phyloP scores from a whole-genome alignment of 495 filamentous ascomycete genomes.

The Aspergillus carlsbadensis region DNA sequence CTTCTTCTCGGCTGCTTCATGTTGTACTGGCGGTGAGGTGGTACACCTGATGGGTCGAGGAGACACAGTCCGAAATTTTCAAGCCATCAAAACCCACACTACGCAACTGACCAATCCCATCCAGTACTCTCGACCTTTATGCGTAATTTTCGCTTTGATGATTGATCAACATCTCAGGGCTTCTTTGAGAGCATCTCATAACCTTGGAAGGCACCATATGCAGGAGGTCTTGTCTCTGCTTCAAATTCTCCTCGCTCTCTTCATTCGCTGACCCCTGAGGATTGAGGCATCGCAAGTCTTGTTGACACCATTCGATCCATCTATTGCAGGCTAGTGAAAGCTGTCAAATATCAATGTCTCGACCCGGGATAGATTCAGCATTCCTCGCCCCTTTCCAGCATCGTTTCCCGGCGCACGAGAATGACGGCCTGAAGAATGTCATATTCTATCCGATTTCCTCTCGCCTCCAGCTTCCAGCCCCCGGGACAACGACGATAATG shows the following conservation, averaged over 20 bases:
- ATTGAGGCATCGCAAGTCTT: neutral
- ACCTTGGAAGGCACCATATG: neutral
- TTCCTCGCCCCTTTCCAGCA: slow-evolving; percentile 24
- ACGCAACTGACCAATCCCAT: too few relatives aligned
- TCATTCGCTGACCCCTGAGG: neutral
- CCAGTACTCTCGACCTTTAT: too few relatives aligned
- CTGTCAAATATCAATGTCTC: neutral
- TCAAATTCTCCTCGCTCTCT: neutral
- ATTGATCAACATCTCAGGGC: too few relatives aligned
- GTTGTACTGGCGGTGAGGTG: too few relatives aligned
- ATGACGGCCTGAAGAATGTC: neutral
- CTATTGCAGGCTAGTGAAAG: slow-evolving; percentile 5
- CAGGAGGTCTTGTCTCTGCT: neutral
- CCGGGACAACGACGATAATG: too few relatives aligned
- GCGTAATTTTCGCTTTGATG: too few relatives aligned
- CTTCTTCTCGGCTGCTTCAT: too few relatives aligned
- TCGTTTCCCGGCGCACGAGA: slow-evolving; percentile 7
- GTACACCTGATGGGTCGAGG: too few relatives aligned
- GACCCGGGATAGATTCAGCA: slow-evolving; percentile 1
- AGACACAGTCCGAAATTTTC: too few relatives aligned
- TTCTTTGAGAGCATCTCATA: neutral
- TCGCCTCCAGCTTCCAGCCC: too few relatives aligned
- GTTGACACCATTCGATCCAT: slow-evolving; percentile 1
- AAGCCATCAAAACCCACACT: too few relatives aligned
- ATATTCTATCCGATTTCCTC: too few relatives aligned